Conservation (phyloP, 441 rosid genomes). For the Cnidoscolus chayamansa region DNA sequence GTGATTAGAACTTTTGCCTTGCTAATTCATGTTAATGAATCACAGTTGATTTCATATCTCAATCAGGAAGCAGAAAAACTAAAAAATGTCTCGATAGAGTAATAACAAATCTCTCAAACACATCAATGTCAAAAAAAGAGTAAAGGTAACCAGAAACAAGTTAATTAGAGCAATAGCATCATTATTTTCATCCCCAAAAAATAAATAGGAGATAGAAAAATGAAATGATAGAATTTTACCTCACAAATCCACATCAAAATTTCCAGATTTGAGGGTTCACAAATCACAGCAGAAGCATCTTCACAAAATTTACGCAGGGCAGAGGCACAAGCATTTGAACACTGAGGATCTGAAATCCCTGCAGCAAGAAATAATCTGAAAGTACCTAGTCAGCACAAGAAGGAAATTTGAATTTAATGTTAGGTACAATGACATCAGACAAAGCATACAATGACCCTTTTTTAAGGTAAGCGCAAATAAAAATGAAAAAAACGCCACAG, state of each 20-base stretch:
- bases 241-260: constrained; percentile 90
- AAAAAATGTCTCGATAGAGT: background rate
- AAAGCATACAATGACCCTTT: constrained; percentile 10
- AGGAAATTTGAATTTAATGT: constrained; percentile 17
- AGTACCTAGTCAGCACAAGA: constrained; percentile 44
- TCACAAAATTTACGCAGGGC: constrained; percentile 90
- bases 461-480: background rate
- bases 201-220: background rate
- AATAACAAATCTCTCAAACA: constrained; percentile 13
- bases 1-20: background rate
- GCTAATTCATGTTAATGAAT: constrained; percentile 2
- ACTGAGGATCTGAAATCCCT: constrained; percentile 76
- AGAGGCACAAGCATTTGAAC: constrained; percentile 79
- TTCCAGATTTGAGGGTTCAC: constrained; percentile 84
- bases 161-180: background rate
- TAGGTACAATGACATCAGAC: constrained; percentile 6
- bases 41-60: background rate
- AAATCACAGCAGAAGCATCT: constrained; percentile 65
- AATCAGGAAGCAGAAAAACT: constrained; percentile 4
- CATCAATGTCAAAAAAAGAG: background rate
- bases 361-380: constrained; percentile 94
- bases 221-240: constrained; percentile 37
- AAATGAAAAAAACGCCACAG: constrained; percentile 7
- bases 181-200: background rate
- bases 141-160: background rate